Evolutionary conservation across 2,329 filamentous ascomycete species (phyloP).

Genomic region (Alternaria sp.): DNA sequence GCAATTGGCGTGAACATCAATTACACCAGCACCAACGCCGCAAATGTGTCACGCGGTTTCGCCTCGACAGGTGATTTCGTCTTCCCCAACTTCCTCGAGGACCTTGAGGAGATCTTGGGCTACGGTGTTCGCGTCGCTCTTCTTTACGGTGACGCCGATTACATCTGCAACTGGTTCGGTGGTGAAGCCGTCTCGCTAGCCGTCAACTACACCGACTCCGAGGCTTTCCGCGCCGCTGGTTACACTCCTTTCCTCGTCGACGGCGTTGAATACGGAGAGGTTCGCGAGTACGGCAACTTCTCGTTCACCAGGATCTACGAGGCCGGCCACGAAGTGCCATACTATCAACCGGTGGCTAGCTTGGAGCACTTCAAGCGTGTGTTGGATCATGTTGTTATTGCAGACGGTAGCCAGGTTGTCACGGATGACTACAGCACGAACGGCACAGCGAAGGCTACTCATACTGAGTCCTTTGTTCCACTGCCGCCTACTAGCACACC

Average conservation of each 20-base stretch:
- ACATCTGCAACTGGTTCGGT: conserved; percentile 71
- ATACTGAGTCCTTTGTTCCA: conserved; percentile 42
- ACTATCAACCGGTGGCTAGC: conserved; percentile 47
- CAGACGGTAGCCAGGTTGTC: conserved; percentile 41
- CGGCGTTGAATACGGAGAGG: conserved; percentile 68
- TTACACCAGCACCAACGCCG: conserved; percentile 57
- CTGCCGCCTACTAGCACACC: conserved; percentile 36
- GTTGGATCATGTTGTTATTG: conserved; percentile 36
- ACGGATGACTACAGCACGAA: conserved; percentile 43
- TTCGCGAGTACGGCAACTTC: conserved; percentile 77
- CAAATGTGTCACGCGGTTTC: conserved; percentile 57
- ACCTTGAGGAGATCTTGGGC: conserved; percentile 61
- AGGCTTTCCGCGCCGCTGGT: conserved; percentile 69
- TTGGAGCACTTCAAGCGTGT: conserved; percentile 44
- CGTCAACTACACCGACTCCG: conserved; percentile 60
- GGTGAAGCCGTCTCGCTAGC: conserved; percentile 74
- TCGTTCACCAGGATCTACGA: conserved; percentile 62
- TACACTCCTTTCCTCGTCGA: conserved; percentile 76
- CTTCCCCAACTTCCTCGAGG: conserved; percentile 56
- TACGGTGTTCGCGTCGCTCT: conserved; percentile 64
- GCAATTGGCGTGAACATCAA: conserved; percentile 63
- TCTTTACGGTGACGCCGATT: conserved; percentile 68
- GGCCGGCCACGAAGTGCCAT: conserved; percentile 62
- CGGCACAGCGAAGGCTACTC: conserved; percentile 42
- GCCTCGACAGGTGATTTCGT: conserved; percentile 56